Percentiles rank a stretch among this genome's conserved stretches.
These are phyloP conservation scores for Canariomyces notabilis DNA, from an alignment of 2,329 filamentous ascomycete genomes.

Conservation along the genomic window DNA sequence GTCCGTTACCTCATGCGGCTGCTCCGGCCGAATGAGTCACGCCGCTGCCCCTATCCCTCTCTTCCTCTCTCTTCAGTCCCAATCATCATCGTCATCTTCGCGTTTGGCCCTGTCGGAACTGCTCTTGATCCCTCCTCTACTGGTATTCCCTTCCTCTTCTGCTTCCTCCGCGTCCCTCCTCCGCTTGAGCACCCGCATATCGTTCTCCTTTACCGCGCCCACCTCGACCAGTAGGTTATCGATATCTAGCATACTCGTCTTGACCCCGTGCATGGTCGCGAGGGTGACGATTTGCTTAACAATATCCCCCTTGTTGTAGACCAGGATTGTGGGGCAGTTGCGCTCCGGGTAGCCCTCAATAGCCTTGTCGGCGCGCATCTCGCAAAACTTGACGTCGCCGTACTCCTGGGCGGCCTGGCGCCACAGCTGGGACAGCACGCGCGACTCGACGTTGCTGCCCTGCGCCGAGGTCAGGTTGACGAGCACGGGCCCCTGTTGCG, in stretches of 20 bases:
- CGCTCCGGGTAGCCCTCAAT: slow-evolving; percentile 94
- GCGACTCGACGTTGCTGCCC: slow-evolving; percentile 78
- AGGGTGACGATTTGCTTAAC: slow-evolving; percentile 88
- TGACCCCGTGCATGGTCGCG: slow-evolving; percentile 67
- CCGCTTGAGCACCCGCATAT: slow-evolving; percentile 68
- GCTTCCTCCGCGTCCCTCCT: slow-evolving; percentile 56
- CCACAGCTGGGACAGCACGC: slow-evolving; percentile 81
- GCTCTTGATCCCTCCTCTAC: slow-evolving; percentile 41
- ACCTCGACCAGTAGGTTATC: slow-evolving; percentile 78
- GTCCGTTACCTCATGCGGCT: background rate
- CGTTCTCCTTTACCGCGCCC: slow-evolving; percentile 71
- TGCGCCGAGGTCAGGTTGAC: slow-evolving; percentile 77
- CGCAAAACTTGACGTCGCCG: slow-evolving; percentile 94
- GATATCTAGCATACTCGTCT: slow-evolving; percentile 67
- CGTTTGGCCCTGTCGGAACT: slow-evolving; percentile 19
- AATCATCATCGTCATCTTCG: slow-evolving; percentile 31
- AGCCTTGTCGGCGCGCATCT: slow-evolving; percentile 86
- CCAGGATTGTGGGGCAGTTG: slow-evolving; percentile 89
- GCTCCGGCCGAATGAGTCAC: slow-evolving; percentile 16
- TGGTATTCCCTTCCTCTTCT: slow-evolving; percentile 43
- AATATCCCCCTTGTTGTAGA: slow-evolving; percentile 92
- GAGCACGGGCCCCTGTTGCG: slow-evolving; percentile 61
- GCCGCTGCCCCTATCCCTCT: background rate
- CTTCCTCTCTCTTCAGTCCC: slow-evolving; percentile 24
- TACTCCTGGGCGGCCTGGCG: slow-evolving; percentile 76